Base-by-base conservation (phyloP, 2,329 filamentous ascomycete species). In the Didymosphaeria variabile region DNA sequence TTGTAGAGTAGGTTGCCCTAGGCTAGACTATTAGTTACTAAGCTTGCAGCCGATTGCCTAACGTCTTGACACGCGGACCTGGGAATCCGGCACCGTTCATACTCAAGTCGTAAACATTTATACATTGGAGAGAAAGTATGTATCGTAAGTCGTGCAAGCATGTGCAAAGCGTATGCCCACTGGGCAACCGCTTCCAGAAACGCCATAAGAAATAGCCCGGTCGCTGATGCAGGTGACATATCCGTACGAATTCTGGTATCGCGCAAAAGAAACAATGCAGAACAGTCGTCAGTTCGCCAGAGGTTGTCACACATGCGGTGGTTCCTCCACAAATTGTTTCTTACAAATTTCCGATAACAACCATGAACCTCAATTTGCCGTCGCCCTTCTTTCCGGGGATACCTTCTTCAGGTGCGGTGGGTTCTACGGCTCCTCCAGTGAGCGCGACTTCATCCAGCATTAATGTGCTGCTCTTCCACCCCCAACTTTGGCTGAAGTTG, bases 401-500 rank as follows among this genome's bases (percentile, higher is more conserved):
- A 2, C 45, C 59, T 55, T 60, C 66, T 21, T 57, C 68, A 36
- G 67, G 65, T 46, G 64, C 64, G 46, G 61, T 61, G 49, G 59
- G 53, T 51, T 68, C 65, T 36, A 70, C 68, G 5, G 58, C 60
- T 12, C 65, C 66, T 3, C 67, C 71, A 50, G 63, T 72, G 13
- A 72, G 63, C 1, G 58, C 63, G 13, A 69, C 67, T 59, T 86
- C 83, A 66, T 86, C 84, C 31, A 86, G 71, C 77, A 86, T 85
- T 63, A 87, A 73, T n/a, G 84, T 86, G 67, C 81, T 84, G 64
- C 84, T 86, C 79, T 86, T 87, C 85, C 85, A 87, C 0, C 85
- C 85, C 85, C 85, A 87, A 63, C 83, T 85, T 74, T 88, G 86
- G 50, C 82, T 84, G 70, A 87, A 87, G 67, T 87, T 87, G 72